phyloP scores from a whole-genome alignment of 2,329 filamentous ascomycete genomes.

The Rugonectria rugulosa region DNA sequence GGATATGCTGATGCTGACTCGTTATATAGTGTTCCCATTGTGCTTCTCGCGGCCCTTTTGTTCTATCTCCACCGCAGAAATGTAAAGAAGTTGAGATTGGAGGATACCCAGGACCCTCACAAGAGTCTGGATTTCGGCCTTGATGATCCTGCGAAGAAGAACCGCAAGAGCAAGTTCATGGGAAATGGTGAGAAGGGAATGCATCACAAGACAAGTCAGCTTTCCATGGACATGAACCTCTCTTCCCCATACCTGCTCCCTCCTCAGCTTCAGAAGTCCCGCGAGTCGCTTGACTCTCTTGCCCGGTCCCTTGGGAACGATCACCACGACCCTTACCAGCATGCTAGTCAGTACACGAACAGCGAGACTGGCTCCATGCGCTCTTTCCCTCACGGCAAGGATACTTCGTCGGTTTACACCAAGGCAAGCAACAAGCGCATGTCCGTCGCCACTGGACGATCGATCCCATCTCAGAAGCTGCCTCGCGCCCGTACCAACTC shows the following conservation, averaged over 20 bases:
- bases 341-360: slow-evolving; percentile 62
- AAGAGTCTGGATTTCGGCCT: slow-evolving; percentile 93
- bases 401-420: slow-evolving; percentile 57
- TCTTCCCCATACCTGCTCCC: slow-evolving; percentile 94
- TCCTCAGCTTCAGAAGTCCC: slow-evolving; percentile 77
- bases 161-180: slow-evolving; percentile 45
- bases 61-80: slow-evolving; percentile 82
- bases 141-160: slow-evolving; percentile 52
- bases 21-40: slow-evolving; percentile 83
- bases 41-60: slow-evolving; percentile 70
- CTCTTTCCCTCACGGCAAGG: slow-evolving; percentile 54
- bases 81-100: slow-evolving; percentile 71
- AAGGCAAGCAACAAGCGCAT: slow-evolving; percentile 48
- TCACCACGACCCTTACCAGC: slow-evolving; percentile 86
- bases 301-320: slow-evolving; percentile 76
- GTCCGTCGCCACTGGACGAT: slow-evolving; percentile 39
- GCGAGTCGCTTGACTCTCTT: slow-evolving; percentile 86
- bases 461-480: slow-evolving; percentile 36
- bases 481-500: slow-evolving; percentile 51
- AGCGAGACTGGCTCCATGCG: slow-evolving; percentile 65
- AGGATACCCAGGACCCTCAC: slow-evolving; percentile 87
- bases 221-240: slow-evolving; percentile 78
- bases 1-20: slow-evolving; percentile 26
- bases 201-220: slow-evolving; percentile 55
- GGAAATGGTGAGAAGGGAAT: slow-evolving; percentile 63